Conservation (phyloP, 495 filamentous ascomycete genomes). For the Neurospora pannonica region DNA sequence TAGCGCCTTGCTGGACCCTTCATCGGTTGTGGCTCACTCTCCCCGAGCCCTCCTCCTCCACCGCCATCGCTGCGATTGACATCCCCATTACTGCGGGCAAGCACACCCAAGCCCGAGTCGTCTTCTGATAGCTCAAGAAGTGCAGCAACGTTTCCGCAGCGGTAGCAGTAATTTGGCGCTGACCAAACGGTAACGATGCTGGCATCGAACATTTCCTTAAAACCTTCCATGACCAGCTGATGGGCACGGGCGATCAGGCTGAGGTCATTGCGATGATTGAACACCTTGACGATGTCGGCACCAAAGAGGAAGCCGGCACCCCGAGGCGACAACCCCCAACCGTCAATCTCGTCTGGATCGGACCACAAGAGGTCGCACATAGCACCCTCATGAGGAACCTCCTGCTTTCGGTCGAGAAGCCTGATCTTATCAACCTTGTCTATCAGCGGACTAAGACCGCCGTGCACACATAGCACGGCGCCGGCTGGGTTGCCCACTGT, state of each 20-base stretch:
- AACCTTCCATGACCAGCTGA: slow-evolving; percentile 98
- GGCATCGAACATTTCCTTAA: slow-evolving; percentile 97
- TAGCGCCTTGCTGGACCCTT: slow-evolving; percentile 82
- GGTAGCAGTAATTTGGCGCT: slow-evolving; percentile 96
- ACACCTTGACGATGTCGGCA: slow-evolving; percentile 88
- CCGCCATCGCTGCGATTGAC: slow-evolving; percentile 43
- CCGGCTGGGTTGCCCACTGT: slow-evolving; percentile 58
- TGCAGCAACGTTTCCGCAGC: slow-evolving; percentile 94
- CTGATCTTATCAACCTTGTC: slow-evolving; percentile 95
- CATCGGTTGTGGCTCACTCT: slow-evolving; percentile 21
- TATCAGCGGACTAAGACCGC: slow-evolving; percentile 82
- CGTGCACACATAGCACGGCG: slow-evolving; percentile 91
- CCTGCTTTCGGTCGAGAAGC: slow-evolving; percentile 90
- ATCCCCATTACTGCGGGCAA: slow-evolving; percentile 74
- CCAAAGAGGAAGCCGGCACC: slow-evolving; percentile 96
- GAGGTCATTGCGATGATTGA: slow-evolving; percentile 89
- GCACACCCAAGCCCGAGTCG: slow-evolving; percentile 60
- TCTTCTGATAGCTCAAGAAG: slow-evolving; percentile 91
- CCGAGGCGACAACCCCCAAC: slow-evolving; percentile 90
- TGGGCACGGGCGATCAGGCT: slow-evolving; percentile 88
- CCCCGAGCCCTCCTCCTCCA: slow-evolving; percentile 1
- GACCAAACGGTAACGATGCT: slow-evolving; percentile 96
- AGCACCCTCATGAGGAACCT: slow-evolving; percentile 95
- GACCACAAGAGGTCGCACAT: slow-evolving; percentile 99
- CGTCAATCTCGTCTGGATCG: slow-evolving; percentile 96